Base-by-base conservation (phyloP, 768 basidiomycete genomes). In the Mycena indigotica region DNA sequence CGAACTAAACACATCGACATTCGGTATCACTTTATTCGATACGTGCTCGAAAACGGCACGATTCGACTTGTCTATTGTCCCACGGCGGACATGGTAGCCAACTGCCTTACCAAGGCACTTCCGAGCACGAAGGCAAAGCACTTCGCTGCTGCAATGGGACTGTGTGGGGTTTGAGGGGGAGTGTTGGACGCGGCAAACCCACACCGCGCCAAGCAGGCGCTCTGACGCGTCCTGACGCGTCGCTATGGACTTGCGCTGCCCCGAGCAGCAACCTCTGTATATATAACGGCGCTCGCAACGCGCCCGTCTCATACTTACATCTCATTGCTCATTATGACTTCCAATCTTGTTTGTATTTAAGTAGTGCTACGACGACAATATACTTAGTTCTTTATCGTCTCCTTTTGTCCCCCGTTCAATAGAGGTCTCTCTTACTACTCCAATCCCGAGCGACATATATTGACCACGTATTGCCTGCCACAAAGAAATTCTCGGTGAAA, bases 1-100 rank as follows among this genome's bases (percentile, higher is more conserved):
- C 41, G 65, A 10, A 67, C 73, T 8, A 77, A 75, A 56, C 74
- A 76, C 63, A 75, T 76, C 52, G 70, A 74, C 50, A 69, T 73
- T 23, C 62, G 63, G 0, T 69, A 69, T 56, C 75, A 77, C 60
- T 72, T 69, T 44, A 67, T 74, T 41, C 59, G 68, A 6, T 62
- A 71, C 29, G 52, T 51, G 13, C 44, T 75, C 19, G 59, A 66
- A 16, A 24, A 65, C 26, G 61, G 61, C 19, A 64, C 29, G 1
- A 58, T 60, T 58, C 15, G 19, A 5, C 41, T 53, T 24, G 46
- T 40, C 2, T 67, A 56, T 21, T 62, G 56, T 38, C 66, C 70
- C 3, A 73, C 71, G 15, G 46, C 49, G 0, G 53, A 67, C 17
- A 73, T 69, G 63, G 4, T 62, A 2, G 73, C 73, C 5, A 70